A percentile compares a stretch with the other conserved stretches of the same genome.
Conservation (phyloP, 495 filamentous ascomycete species). For the Aspergillus haitiensis region DNA sequence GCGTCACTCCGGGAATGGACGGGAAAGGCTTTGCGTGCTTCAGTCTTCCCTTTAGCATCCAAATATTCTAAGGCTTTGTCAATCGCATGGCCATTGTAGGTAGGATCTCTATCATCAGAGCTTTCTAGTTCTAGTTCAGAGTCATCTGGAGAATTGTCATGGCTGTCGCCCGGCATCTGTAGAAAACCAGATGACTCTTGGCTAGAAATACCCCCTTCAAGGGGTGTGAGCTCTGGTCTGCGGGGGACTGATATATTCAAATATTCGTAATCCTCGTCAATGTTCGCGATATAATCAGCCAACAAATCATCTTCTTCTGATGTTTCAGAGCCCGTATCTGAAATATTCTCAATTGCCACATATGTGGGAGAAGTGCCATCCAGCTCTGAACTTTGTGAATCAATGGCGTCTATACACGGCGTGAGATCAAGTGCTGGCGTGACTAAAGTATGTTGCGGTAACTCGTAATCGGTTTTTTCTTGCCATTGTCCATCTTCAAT, state of each 20-base stretch:
- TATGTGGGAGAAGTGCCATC: background rate
- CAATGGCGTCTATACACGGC: background rate
- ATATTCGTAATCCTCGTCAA: slow-evolving; percentile 36
- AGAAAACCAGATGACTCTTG: background rate
- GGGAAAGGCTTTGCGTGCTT: background rate
- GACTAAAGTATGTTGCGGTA: background rate
- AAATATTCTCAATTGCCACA: background rate
- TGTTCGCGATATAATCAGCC: slow-evolving; percentile 78
- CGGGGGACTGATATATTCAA: background rate
- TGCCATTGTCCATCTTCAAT: background rate
- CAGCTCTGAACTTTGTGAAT: background rate
- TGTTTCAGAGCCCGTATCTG: slow-evolving; percentile 1
- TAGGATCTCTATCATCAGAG: background rate
- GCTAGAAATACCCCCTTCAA: background rate
- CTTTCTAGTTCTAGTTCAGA: background rate
- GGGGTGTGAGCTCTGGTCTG: background rate
- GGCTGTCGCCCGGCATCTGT: background rate
- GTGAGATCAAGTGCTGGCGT: background rate
- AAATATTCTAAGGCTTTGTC: background rate
- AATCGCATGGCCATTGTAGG: background rate
- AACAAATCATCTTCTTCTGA: slow-evolving; percentile 56
- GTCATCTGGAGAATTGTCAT: background rate
- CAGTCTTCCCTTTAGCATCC: background rate
- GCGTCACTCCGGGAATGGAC: slow-evolving; percentile 3
- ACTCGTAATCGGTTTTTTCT: background rate